Base-by-base conservation (phyloP, 257 asterid species). In the Capsicum chinense region DNA sequence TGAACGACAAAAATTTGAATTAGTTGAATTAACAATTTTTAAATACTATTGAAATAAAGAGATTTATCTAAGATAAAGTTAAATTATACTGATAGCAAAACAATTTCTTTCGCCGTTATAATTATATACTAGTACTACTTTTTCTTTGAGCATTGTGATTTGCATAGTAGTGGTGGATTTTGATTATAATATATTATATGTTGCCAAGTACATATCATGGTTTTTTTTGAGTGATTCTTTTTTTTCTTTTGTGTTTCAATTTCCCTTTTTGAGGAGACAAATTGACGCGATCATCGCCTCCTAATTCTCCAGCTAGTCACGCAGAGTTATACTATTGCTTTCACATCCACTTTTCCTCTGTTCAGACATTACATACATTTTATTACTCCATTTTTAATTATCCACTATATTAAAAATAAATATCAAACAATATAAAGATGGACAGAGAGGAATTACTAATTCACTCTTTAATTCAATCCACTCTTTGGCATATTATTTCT, bases 271-370 rank as follows among this genome's bases (percentile, higher is more conserved):
- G 44, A 26, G 19, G 21, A 76, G 81, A 76, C 63, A 76, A 76
- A 76, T 52, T 52, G 4, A 52, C 81, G 81, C 26, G 48, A 76
- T 76, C 81, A 50, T 33, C 81, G 81, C 81, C 81, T 76, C 48
- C n/a, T 13, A 76, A 52, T 52, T 37, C 81, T 76, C 81, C 64
- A 14, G 48, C 48, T 1, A 76, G 26, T 52, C 81, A 26, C 64
- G 81, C 63, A 21, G 26, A 39, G 44, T 39, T 39, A 39, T 13
- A 26, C 4, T 76, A 26, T 21, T 68, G 52, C 76, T 37, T 68
- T 68, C 52, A 39, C 21, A 68, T 68, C 52, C 10, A 68, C 1
- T 39, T 4, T 39, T 39, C 44, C 44, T 39, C 44, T 66, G 33
- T 62, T 26, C 71, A 64, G 17, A 64, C 48, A 12, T 33, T 63